Percentiles rank a stretch among this genome's conserved stretches.
Evolutionary conservation across 2,329 filamentous ascomycete species (phyloP).

Genomic region (Monilinia polystroma): DNA sequence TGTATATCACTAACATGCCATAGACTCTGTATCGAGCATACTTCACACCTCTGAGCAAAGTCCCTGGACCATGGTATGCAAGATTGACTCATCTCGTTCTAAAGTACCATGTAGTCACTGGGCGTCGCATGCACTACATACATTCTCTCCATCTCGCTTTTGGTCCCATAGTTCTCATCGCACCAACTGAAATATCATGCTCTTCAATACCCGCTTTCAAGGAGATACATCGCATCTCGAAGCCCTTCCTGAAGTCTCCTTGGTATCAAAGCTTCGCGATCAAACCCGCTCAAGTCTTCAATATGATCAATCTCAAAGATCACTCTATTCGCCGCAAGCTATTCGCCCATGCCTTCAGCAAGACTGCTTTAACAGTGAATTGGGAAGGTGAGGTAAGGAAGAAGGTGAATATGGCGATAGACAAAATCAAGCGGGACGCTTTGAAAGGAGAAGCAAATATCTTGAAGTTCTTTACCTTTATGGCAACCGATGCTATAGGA

Average conservation of each 20-base stretch:
- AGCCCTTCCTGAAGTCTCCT: neutral
- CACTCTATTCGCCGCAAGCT: neutral
- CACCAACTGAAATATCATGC: slow-evolving; percentile 2
- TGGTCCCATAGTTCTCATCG: neutral
- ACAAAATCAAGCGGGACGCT: slow-evolving; percentile 48
- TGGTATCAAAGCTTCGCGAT: neutral
- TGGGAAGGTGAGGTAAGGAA: slow-evolving; percentile 3
- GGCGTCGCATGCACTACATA: neutral
- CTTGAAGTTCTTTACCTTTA: slow-evolving; percentile 54
- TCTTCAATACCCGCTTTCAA: neutral
- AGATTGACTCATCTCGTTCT: neutral
- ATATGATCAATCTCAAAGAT: neutral
- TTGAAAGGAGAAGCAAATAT: slow-evolving; percentile 45
- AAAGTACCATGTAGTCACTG: neutral
- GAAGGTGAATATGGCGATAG: slow-evolving; percentile 44
- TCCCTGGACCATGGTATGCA: slow-evolving; percentile 17
- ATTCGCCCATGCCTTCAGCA: neutral
- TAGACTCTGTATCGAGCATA: slow-evolving; percentile 9
- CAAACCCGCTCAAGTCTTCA: neutral
- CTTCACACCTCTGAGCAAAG: neutral
- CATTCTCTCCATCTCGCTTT: slow-evolving; percentile 2
- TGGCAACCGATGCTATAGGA: slow-evolving; percentile 55
- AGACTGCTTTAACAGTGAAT: neutral
- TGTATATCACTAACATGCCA: neutral
- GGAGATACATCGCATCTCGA: slow-evolving; percentile 7